phyloP scores from a whole-genome alignment of 2,329 filamentous ascomycete species.

The Xylariaceae sp. region DNA sequence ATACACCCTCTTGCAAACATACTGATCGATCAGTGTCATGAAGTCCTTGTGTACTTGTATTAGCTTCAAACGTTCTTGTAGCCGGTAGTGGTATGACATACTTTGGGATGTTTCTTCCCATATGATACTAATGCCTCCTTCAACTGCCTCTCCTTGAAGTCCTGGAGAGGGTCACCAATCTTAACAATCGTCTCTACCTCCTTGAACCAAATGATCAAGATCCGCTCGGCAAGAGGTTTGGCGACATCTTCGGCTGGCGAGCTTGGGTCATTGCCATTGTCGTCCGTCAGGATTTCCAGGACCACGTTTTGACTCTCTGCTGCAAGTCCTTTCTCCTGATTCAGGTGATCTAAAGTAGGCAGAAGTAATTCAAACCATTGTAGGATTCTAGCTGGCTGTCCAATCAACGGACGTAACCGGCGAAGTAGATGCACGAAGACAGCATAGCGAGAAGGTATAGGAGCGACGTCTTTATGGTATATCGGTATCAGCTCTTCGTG shows the following conservation, averaged over 20 bases:
- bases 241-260: slow-evolving; percentile 37
- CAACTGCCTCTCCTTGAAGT: slow-evolving; percentile 46
- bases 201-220: slow-evolving; percentile 55
- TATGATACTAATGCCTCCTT: slow-evolving; percentile 51
- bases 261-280: slow-evolving; percentile 50
- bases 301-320: slow-evolving; percentile 62
- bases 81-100: slow-evolving; percentile 20
- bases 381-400: slow-evolving; percentile 56
- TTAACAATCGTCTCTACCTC: slow-evolving; percentile 33
- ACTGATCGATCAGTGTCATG: slow-evolving; percentile 59
- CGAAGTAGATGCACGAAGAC: slow-evolving; percentile 67
- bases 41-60: slow-evolving; percentile 46
- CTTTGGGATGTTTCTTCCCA: slow-evolving; percentile 66
- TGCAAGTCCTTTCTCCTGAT: slow-evolving; percentile 59
- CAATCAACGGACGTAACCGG: slow-evolving; percentile 59
- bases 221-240: slow-evolving; percentile 38
- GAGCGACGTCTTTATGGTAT: slow-evolving; percentile 61
- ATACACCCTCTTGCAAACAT: slow-evolving; percentile 60
- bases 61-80: too few species aligned
- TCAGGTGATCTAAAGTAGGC: slow-evolving; percentile 50
- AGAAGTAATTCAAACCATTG: slow-evolving; percentile 69
- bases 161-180: slow-evolving; percentile 32
- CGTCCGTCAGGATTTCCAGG: slow-evolving; percentile 59
- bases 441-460: slow-evolving; percentile 51
- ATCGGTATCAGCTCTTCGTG: slow-evolving; percentile 68